Percentiles rank a stretch among this genome's conserved stretches.
Conservation (phyloP, 2,329 filamentous ascomycete genomes). For the Aspergillus sp. region DNA sequence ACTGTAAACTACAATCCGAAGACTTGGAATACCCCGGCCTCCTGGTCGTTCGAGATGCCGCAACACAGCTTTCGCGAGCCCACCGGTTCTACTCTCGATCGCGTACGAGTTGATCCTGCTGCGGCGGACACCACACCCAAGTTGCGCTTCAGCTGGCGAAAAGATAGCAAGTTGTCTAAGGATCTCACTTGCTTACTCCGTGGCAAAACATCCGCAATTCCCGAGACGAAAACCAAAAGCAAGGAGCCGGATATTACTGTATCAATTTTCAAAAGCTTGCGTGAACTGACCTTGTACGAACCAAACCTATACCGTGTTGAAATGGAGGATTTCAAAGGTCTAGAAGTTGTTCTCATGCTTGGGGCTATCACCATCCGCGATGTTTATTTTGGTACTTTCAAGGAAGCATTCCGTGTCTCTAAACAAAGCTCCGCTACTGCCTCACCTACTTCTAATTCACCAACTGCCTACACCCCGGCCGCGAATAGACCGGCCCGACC, state of each 20-base stretch:
- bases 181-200: slow-evolving; percentile 87
- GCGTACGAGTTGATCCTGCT: slow-evolving; percentile 63
- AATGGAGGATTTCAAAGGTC: slow-evolving; percentile 87
- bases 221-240: slow-evolving; percentile 68
- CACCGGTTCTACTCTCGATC: slow-evolving; percentile 75
- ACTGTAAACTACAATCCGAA: slow-evolving; percentile 66
- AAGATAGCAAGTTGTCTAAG: slow-evolving; percentile 79
- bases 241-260: slow-evolving; percentile 95
- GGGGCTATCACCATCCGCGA: slow-evolving; percentile 62
- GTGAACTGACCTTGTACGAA: slow-evolving; percentile 86
- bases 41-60: slow-evolving; percentile 92
- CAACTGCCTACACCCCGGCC: slow-evolving; percentile 24
- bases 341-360: slow-evolving; percentile 76
- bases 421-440: slow-evolving; percentile 6
- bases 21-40: slow-evolving; percentile 75
- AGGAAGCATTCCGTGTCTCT: slow-evolving; percentile 74
- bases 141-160: slow-evolving; percentile 83
- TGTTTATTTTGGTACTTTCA: slow-evolving; percentile 62
- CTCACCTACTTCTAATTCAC: slow-evolving; percentile 4
- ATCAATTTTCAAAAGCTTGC: slow-evolving; percentile 76
- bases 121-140: slow-evolving; percentile 63
- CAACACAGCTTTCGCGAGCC: slow-evolving; percentile 80
- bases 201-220: slow-evolving; percentile 65
- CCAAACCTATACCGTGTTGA: slow-evolving; percentile 88
- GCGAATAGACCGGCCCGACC: slow-evolving; percentile 1